These are phyloP conservation scores for Tephrocybe sp. DNA, from an alignment of 768 basidiomycete species.

Conservation along the genomic window DNA sequence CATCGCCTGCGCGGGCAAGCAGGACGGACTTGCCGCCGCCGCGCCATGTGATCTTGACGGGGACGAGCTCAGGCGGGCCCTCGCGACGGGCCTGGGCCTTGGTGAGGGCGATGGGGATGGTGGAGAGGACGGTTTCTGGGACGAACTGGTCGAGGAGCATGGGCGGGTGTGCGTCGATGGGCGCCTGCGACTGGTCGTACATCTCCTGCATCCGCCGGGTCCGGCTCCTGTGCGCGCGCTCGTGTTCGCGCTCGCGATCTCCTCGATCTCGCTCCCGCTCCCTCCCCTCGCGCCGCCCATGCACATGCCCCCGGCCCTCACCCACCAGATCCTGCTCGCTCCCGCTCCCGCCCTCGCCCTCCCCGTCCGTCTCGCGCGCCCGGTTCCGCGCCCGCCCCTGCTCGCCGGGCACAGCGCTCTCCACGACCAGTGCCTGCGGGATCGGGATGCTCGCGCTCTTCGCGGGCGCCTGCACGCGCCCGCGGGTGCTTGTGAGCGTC, in stretches of 20 bases:
- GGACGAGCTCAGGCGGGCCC: slow-evolving; percentile 28
- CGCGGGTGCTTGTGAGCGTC: slow-evolving; percentile 20
- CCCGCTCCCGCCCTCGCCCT: not conserved
- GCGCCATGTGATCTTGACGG: slow-evolving; percentile 62
- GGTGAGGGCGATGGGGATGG: slow-evolving; percentile 56
- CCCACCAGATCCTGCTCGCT: not conserved
- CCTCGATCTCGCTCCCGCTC: not conserved
- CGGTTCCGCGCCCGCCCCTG: slow-evolving; percentile 13
- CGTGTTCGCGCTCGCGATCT: slow-evolving; percentile 27
- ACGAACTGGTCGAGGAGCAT: slow-evolving; percentile 32
- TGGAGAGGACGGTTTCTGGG: slow-evolving; percentile 60
- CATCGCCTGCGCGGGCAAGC: slow-evolving; percentile 73
- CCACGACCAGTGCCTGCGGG: slow-evolving; percentile 24
- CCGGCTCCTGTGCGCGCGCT: slow-evolving; percentile 22
- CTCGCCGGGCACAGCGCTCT: slow-evolving; percentile 24
- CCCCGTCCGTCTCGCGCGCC: not conserved
- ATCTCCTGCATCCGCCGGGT: slow-evolving; percentile 44
- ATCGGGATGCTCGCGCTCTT: slow-evolving; percentile 42
- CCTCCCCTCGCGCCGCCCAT: not conserved
- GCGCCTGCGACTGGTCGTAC: slow-evolving; percentile 31
- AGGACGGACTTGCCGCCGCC: slow-evolving; percentile 63
- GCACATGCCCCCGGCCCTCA: too few relatives aligned
- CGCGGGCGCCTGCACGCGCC: slow-evolving; percentile 18
- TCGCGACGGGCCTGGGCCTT: slow-evolving; percentile 24
- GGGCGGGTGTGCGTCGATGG: not conserved